Percentiles rank a stretch among this genome's conserved stretches.
Evolutionary conservation across 352 stramenopile genomes (phyloP).

Genomic region (Phytophthora cajani): DNA sequence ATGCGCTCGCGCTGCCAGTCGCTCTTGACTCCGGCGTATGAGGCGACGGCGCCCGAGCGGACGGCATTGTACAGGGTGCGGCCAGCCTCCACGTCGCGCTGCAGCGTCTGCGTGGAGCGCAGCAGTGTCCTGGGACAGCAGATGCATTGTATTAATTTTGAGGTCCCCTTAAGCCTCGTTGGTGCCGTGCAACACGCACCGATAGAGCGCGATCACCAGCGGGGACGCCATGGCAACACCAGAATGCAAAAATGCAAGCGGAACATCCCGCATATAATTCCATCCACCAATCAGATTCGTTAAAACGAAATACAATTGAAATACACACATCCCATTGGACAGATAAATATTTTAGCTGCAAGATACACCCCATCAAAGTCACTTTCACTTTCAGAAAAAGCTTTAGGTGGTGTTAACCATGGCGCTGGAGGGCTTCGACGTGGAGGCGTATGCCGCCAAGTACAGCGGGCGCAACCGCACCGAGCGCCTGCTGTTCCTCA

Average conservation of each 20-base stretch:
- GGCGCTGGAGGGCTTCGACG: slow-evolving; percentile 64
- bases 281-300: slow-evolving; percentile 10
- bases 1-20: slow-evolving; percentile 80
- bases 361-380: slow-evolving; percentile 14
- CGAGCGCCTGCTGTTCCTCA: slow-evolving; percentile 78
- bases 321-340: not conserved
- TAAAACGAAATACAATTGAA: not conserved
- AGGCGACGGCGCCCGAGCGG: slow-evolving; percentile 66
- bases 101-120: slow-evolving; percentile 59
- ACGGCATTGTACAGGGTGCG: slow-evolving; percentile 69
- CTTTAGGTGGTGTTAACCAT: slow-evolving; percentile 10
- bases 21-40: slow-evolving; percentile 67
- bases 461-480: slow-evolving; percentile 84
- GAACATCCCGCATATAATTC: not conserved
- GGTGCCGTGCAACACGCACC: slow-evolving; percentile 14
- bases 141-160: slow-evolving; percentile 17
- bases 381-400: slow-evolving; percentile 7
- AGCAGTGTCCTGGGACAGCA: slow-evolving; percentile 50
- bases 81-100: slow-evolving; percentile 54
- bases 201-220: slow-evolving; percentile 43
- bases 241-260: not conserved
- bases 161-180: not conserved
- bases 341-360: not conserved
- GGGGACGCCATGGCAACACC: slow-evolving; percentile 20
- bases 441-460: slow-evolving; percentile 84